Base-by-base conservation (phyloP, 352 stramenopile genomes). In the Pythium grandisporangium region DNA sequence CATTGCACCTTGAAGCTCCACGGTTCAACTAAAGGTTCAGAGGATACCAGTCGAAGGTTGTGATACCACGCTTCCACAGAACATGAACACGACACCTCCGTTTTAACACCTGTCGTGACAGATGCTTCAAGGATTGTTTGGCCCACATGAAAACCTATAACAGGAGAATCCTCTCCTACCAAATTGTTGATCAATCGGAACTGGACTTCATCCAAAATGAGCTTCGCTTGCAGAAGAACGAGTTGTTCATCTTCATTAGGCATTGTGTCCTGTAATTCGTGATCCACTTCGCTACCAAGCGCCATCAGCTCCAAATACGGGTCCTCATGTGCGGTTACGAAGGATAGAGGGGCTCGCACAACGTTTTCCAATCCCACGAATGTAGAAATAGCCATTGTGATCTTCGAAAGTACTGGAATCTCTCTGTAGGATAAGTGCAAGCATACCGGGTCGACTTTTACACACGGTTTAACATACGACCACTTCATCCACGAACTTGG, bases 121-220 rank as follows among this genome's bases (percentile, higher is more conserved):
- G 61, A 42, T 11, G 70, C 26, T 29, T 51, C 25, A 21, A 78
- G 13, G 21, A 64, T 51, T 11, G 86, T 52, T 16, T 49, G 44
- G 7, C 62, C 66, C n/a, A 70, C 55, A 6, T 73, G 68, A 20
- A 86, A 62, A 10, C 79, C 71, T 14, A 92, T 52, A 4, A 92
- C 78, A 16, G 78, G 75, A 14, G 73, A 88, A 32, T 81, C 73
- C 46, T 92, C 75, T 17, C 81, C 73, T 4, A 81, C 78, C 19
- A 92, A 78, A 35, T 89, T 89, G 51, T 92, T 86, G 43, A 92
- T 81, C 58, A 92, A 38, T 6, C 63, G 61, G 26, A 92, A 85
- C 23, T 80, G 65, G 37, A 84, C 14, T 5, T 61, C 63, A 24
- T 47, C 58, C 23, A 69, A n/a, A n/a, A n/a, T n/a, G n/a, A n/a